Evolutionary conservation across 225 moss, liverwort and hornwort species (phyloP), one percentile per base, ranked within the genome.

Genomic region (Lunularia cruciata): DNA sequence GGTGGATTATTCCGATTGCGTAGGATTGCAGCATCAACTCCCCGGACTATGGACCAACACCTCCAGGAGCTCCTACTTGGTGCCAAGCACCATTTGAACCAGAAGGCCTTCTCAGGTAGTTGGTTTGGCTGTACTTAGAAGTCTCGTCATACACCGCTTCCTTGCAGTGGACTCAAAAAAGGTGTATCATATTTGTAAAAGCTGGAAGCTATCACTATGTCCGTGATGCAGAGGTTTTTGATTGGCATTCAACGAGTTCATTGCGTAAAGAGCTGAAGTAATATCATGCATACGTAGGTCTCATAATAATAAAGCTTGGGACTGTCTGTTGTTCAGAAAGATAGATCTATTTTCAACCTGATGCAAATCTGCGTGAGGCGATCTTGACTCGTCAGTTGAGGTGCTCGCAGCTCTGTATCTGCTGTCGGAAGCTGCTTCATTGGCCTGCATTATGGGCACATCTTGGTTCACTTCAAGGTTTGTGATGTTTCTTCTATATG

Each of bases 31-130:
- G 83, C 65, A 70, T 76, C 28, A 78, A 72, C 43, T 79, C 83
- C 47, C 83, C 78, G n/a, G 78, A 83, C 32, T 83, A 79, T 54
- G 83, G 83, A 20, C 83, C 83, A 28, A 56, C 68, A 25, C 78
- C 75, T 0, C 26, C 59, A 23, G 63, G 73, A 43, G 78, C 83
- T 49, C 83, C 83, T 9, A 40, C 16, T 35, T 87, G 89, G 82
- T 91, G 83, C 60, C 72, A 51, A 31, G 91, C 89, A 53, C 85
- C 89, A 6, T 87, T 89, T 77, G 87, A 91, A 5, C 83, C 83
- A 0, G 89, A 91, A 69, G 91, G 89, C 55, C 69, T 89, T 34
- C 80, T 91, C 36, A 81, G 82, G 82, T 78, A 57, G 27, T 20
- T 43, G 36, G 9, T 59, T n/a, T 59, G 19, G n/a, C 36, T 18